A percentile compares a stretch with the other conserved stretches of the same genome.
Conservation (phyloP, 169 alveolate genomes). For the Theileria equi region DNA sequence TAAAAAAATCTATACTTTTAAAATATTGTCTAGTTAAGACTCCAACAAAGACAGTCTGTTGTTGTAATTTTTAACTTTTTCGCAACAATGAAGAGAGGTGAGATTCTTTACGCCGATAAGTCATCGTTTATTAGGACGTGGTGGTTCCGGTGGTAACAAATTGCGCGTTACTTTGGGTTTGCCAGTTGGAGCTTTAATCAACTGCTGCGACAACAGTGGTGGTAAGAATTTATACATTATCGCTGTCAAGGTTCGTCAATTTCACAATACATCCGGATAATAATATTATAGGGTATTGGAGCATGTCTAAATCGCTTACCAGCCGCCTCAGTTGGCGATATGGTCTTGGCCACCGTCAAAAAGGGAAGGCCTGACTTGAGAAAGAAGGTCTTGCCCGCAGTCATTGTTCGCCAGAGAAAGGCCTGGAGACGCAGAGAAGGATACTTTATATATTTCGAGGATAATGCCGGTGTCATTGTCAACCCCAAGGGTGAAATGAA, state of each 20-base stretch:
- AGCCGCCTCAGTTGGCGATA: constrained; percentile 98
- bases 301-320: constrained; percentile 97
- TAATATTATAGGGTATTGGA: constrained; percentile 84
- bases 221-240: constrained; percentile 96
- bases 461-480: constrained; percentile 99
- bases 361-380: constrained; percentile 98
- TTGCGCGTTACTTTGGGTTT: constrained; percentile 91
- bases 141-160: constrained; percentile 78
- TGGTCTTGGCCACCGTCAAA: constrained; percentile 96
- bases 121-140: constrained; percentile 56
- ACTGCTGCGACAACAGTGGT: constrained; percentile 99
- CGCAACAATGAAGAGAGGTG: constrained; percentile 63
- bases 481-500: constrained; percentile 99
- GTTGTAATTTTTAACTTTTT: neutral
- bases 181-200: constrained; percentile 95
- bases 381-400: constrained; percentile 97
- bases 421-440: constrained; percentile 99
- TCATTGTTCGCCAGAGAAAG: constrained; percentile 97
- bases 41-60: neutral
- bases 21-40: too few relatives aligned
- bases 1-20: too few relatives aligned
- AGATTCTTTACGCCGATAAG: neutral
- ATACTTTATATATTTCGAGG: constrained; percentile 96
- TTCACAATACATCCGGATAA: neutral
- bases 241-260: constrained; percentile 87